Percentiles rank a stretch among this genome's conserved stretches.
Evolutionary conservation across 495 filamentous ascomycete genomes (phyloP).

Genomic region (Mycothermus thermophilus): DNA sequence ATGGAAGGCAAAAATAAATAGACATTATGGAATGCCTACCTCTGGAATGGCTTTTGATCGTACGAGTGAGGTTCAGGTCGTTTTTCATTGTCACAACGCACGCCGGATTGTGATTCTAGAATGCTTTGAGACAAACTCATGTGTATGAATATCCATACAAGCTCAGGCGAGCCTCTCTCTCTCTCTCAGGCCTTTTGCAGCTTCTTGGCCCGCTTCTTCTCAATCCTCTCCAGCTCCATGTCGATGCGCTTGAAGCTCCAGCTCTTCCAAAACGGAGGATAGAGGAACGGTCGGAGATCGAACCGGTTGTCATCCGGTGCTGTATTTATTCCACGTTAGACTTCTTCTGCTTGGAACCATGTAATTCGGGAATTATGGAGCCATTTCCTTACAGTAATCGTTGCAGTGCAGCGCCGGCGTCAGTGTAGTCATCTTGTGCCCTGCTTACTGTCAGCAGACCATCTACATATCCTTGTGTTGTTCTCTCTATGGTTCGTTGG

Average conservation of each 20-base stretch:
- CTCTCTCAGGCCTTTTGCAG: background rate
- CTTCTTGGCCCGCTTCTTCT: constrained; percentile 13
- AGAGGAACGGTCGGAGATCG: constrained; percentile 52
- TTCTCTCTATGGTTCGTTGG: constrained; percentile 13
- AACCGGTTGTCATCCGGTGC: constrained; percentile 36
- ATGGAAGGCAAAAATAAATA: no score
- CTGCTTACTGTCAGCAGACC: background rate
- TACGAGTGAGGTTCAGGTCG: no score
- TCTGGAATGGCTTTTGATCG: no score
- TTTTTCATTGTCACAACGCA: no score
- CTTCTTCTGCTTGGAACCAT: no score
- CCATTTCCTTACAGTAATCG: constrained; percentile 15
- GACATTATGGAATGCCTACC: no score
- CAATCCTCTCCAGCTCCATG: constrained; percentile 21
- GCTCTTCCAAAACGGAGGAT: constrained; percentile 32
- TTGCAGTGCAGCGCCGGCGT: constrained; percentile 39
- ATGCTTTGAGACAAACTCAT: no score
- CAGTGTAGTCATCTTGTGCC: constrained; percentile 55
- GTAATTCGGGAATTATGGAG: background rate
- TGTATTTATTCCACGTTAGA: background rate
- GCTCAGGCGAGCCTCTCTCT: no score
- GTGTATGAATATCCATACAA: no score
- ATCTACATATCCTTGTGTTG: constrained; percentile 2
- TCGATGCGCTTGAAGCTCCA: constrained; percentile 44
- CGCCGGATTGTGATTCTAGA: no score